Percentiles rank a stretch among this genome's conserved stretches.
These are phyloP conservation scores for rapeseed (Brassica napus) DNA, from an alignment of 345 rosid genomes.

Conservation along the genomic window Da-Ae NC_063440.1:27717501-27718000, in stretches of 20 bases:
- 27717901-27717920: constrained; percentile 71
- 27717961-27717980: not conserved
- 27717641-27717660: constrained; percentile 56
- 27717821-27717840: constrained; percentile 59
- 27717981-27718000: not conserved
- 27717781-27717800: constrained; percentile 53
- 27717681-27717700: constrained; percentile 72
- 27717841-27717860: constrained; percentile 59
- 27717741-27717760: constrained; percentile 50
- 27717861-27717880: constrained; percentile 60
- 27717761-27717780: constrained; percentile 50
- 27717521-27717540: constrained; percentile 52
- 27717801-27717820: constrained; percentile 54
- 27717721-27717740: constrained; percentile 49
- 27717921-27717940: constrained; percentile 60
- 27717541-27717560: constrained; percentile 65
- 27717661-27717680: constrained; percentile 69
- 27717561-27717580: constrained; percentile 51
- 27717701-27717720: constrained; percentile 43
- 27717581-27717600: constrained; percentile 70
- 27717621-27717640: constrained; percentile 53
- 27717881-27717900: constrained; percentile 62
- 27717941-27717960: constrained; percentile 58
- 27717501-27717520: constrained; percentile 76
- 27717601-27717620: constrained; percentile 47